Percentiles rank a stretch among this genome's conserved stretches.
phyloP scores from a whole-genome alignment of 2,329 filamentous ascomycete genomes.

The Pestalotiopsis sp. region DNA sequence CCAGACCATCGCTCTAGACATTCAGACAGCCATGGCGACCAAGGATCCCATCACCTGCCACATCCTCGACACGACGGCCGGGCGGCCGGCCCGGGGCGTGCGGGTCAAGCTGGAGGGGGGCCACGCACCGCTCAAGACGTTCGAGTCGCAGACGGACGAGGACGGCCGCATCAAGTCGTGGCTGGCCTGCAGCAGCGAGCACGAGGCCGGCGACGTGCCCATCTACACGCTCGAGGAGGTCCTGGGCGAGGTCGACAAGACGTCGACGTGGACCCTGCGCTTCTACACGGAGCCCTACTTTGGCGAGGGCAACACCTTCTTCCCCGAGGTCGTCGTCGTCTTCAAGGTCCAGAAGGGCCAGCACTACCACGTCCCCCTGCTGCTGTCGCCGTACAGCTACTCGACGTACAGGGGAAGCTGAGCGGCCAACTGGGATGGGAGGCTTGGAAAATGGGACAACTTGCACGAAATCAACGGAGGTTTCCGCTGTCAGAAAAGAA shows the following conservation, averaged over 20 bases:
- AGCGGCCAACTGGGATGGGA: not conserved
- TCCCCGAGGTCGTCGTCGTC: conserved; percentile 59
- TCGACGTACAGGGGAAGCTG: conserved; percentile 80
- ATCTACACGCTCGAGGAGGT: conserved; percentile 62
- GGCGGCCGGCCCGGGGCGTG: conserved; percentile 68
- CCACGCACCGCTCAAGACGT: conserved; percentile 47
- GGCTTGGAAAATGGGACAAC: not conserved
- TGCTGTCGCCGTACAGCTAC: conserved; percentile 79
- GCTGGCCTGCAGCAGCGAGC: conserved; percentile 59
- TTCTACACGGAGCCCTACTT: conserved; percentile 78
- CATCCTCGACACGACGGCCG: conserved; percentile 80
- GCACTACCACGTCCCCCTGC: conserved; percentile 78
- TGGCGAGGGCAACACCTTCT: conserved; percentile 63
- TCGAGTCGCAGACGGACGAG: conserved; percentile 70
- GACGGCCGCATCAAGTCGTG: conserved; percentile 76
- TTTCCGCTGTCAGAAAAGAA: not conserved
- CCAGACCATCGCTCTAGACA: not conserved
- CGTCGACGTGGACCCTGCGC: conserved; percentile 66
- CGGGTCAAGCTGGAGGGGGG: conserved; percentile 63
- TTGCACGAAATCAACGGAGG: no score
- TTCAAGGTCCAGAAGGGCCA: conserved; percentile 59
- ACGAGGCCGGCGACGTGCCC: conserved; percentile 57
- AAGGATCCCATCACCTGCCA: conserved; percentile 82
- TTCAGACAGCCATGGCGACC: conserved; percentile 25
- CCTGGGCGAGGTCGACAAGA: conserved; percentile 42